Percentiles rank a stretch among this genome's conserved stretches.
Conservation (phyloP, 1,284 basidiomycete species). For the Cryptococcus deneoformans region DNA sequence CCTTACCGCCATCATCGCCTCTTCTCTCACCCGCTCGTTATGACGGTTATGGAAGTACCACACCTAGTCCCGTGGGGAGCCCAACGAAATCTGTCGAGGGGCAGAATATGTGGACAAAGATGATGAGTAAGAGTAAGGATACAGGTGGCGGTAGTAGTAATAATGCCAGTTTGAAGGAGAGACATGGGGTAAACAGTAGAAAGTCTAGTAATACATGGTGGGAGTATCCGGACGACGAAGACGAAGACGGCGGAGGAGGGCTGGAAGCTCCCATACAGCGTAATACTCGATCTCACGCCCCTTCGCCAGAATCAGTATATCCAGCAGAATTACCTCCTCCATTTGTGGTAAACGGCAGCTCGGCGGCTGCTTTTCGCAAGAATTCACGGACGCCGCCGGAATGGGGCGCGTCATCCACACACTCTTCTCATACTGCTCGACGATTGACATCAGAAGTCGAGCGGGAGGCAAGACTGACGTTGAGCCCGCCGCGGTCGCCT, state of each 20-base stretch:
- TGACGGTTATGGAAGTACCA: conserved; percentile 19
- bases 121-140: not conserved
- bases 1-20: conserved; percentile 16
- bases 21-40: conserved; percentile 9
- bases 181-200: no score
- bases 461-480: conserved; percentile 12
- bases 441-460: conserved; percentile 5
- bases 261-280: not conserved
- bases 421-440: not conserved
- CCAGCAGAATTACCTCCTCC: no score
- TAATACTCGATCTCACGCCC: not conserved
- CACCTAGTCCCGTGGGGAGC: conserved; percentile 12
- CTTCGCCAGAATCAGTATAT: conserved; percentile 10
- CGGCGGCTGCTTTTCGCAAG: no score
- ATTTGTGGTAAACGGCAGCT: no score
- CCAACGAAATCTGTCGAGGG: not conserved
- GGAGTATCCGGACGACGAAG: not conserved
- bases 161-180: no score
- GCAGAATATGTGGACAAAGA: not conserved
- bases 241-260: not conserved
- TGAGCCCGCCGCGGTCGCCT: conserved; percentile 15
- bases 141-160: no score
- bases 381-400: not conserved
- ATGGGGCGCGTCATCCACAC: not conserved
- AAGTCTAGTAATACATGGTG: not conserved